Conservation (phyloP, 176 grass and related monocot species). For the Areca catechu region DNA sequence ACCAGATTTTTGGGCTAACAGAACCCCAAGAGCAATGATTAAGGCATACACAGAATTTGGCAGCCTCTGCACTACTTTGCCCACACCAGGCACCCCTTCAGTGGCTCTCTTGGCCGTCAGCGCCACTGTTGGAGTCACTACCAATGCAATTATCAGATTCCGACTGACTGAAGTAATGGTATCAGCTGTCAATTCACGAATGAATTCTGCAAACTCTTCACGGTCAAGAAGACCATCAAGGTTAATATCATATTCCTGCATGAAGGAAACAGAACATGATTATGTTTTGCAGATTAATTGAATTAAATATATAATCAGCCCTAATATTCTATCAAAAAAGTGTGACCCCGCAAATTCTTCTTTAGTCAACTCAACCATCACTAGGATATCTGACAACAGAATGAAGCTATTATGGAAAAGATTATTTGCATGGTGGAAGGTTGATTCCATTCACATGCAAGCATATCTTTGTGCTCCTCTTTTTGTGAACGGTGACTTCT, state of each 20-base stretch:
- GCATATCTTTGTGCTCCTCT: too few relatives aligned
- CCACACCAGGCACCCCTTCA: slow-evolving; percentile 67
- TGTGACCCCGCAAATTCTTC: background rate
- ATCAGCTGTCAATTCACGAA: slow-evolving; percentile 72
- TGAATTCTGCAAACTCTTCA: slow-evolving; percentile 89
- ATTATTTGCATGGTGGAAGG: too few relatives aligned
- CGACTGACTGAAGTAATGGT: slow-evolving; percentile 50
- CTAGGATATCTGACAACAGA: too few relatives aligned
- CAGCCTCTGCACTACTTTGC: slow-evolving; percentile 60
- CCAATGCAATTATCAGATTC: slow-evolving; percentile 63
- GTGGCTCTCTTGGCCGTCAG: slow-evolving; percentile 82
- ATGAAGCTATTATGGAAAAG: too few relatives aligned
- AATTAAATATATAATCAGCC: background rate
- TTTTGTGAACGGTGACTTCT: too few relatives aligned
- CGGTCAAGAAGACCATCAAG: slow-evolving; percentile 75
- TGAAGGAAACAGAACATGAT: background rate
- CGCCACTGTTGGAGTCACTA: slow-evolving; percentile 56
- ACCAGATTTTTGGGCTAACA: slow-evolving; percentile 53
- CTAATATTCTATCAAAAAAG: background rate
- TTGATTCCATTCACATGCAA: too few relatives aligned
- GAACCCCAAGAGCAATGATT: slow-evolving; percentile 54
- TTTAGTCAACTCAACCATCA: too few relatives aligned
- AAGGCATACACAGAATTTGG: slow-evolving; percentile 77
- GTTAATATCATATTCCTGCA: slow-evolving; percentile 66
- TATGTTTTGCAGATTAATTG: background rate